phyloP scores from a whole-genome alignment of 257 asterid genomes.

The Solanum pinnatisectum region DNA sequence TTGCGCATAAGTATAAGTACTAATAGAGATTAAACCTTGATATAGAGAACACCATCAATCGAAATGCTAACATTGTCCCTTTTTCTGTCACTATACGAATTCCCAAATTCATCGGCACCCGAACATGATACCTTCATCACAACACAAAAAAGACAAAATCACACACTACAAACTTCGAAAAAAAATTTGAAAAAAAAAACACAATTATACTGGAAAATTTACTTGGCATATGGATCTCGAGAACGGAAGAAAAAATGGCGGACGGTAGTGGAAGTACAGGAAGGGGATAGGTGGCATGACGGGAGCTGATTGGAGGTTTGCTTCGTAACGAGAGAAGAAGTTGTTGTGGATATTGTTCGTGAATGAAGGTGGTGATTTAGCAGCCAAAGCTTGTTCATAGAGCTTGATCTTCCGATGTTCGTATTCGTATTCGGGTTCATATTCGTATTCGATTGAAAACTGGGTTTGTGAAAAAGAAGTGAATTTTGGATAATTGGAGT shows the following conservation, averaged over 20 bases:
- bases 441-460: background rate
- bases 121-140: slow-evolving; percentile 29
- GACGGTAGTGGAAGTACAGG: background rate
- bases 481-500: background rate
- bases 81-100: slow-evolving; percentile 73
- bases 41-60: slow-evolving; percentile 76
- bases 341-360: slow-evolving; percentile 42
- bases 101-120: slow-evolving; percentile 69
- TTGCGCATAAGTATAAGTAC: background rate
- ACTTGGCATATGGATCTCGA: background rate
- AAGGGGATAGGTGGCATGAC: background rate
- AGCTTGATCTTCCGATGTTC: slow-evolving; percentile 25
- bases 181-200: too few species aligned
- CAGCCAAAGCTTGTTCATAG: slow-evolving; percentile 27
- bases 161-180: background rate
- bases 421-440: background rate
- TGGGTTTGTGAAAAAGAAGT: background rate
- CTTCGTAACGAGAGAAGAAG: slow-evolving; percentile 31
- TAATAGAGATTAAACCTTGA: slow-evolving; percentile 32
- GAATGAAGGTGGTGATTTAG: slow-evolving; percentile 19
- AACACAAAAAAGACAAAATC: background rate
- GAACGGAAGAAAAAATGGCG: background rate
- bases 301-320: background rate
- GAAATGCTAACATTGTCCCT: slow-evolving; percentile 75
- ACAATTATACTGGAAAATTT: too few species aligned